phyloP scores from a whole-genome alignment of 192 early-diverging fungal species.

The Mortierella claussenii region DNA sequence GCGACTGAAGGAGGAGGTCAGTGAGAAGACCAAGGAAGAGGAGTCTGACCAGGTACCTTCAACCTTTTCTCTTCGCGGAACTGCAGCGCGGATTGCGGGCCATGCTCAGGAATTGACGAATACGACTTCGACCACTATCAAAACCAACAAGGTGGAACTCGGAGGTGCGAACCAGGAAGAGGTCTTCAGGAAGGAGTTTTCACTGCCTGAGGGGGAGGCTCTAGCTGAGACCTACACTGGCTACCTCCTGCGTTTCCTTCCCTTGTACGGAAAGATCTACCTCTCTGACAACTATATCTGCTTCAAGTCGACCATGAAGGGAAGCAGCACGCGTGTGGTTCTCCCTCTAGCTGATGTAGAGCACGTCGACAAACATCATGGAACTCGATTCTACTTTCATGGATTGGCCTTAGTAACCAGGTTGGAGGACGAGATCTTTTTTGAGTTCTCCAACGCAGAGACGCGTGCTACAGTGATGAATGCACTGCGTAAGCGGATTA shows the following conservation, averaged over 20 bases:
- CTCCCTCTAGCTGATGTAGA: slow-evolving; percentile 66
- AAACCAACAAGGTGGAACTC: neutral
- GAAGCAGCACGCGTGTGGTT: slow-evolving; percentile 60
- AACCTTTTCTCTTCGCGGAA: neutral
- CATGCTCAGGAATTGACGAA: neutral
- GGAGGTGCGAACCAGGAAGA: slow-evolving; percentile 7
- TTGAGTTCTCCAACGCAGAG: slow-evolving; percentile 63
- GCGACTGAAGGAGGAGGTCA: neutral
- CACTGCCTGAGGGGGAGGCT: slow-evolving; percentile 63
- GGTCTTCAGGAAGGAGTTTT: slow-evolving; percentile 64
- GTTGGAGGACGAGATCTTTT: slow-evolving; percentile 61
- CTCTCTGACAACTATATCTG: slow-evolving; percentile 70
- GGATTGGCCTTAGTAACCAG: slow-evolving; percentile 56
- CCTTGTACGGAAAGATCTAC: slow-evolving; percentile 69
- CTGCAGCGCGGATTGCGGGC: neutral
- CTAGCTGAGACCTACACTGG: slow-evolving; percentile 60
- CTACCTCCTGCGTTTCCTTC: slow-evolving; percentile 60
- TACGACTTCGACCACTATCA: neutral
- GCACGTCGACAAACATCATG: slow-evolving; percentile 54
- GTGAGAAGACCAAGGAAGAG: neutral
- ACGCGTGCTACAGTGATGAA: slow-evolving; percentile 32
- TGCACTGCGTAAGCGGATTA: slow-evolving; percentile 29
- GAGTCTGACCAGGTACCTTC: neutral
- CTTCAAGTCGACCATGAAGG: slow-evolving; percentile 67
- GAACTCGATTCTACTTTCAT: slow-evolving; percentile 57